These are phyloP conservation scores for Closterium sp. DNA, from an alignment of 139 green algal genomes.

Conservation along the genomic window DNA sequence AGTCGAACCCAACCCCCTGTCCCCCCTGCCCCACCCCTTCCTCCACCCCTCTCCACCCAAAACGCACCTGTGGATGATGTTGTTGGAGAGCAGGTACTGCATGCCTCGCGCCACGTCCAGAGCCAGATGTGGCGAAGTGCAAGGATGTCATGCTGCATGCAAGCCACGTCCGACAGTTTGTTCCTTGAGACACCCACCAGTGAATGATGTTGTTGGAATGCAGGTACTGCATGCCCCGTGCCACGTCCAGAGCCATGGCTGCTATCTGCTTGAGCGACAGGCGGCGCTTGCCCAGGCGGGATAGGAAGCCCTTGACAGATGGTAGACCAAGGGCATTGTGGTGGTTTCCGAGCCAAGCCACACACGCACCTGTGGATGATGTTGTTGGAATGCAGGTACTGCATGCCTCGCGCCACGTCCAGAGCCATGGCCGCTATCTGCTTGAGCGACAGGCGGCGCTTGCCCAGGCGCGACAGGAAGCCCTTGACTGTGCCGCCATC, in stretches of 20 bases:
- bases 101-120: conserved; percentile 45
- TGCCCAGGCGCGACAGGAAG: no score
- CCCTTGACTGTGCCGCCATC: conserved; percentile 3
- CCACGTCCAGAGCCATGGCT: conserved; percentile 39
- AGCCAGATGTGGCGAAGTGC: conserved; percentile 21
- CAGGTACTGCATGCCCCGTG: background rate
- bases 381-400: conserved; percentile 17
- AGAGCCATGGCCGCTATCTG: conserved; percentile 10
- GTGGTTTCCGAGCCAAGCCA: no score
- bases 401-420: conserved; percentile 40
- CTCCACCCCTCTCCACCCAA: no score
- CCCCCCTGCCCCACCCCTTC: no score
- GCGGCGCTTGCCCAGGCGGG: background rate
- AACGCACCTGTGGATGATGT: background rate
- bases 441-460: background rate
- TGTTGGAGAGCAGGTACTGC: conserved; percentile 23
- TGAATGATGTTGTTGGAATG: background rate
- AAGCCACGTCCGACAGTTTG: no score
- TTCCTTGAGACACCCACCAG: no score
- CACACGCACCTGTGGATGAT: background rate
- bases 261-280: conserved; percentile 10
- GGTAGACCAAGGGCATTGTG: no score
- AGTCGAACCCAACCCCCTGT: no score
- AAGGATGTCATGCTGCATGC: background rate
- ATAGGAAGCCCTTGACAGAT: conserved; percentile 25